Evolutionary conservation across 306 rosid genomes (phyloP).

Genomic region (Prunus kanzakura): DNA sequence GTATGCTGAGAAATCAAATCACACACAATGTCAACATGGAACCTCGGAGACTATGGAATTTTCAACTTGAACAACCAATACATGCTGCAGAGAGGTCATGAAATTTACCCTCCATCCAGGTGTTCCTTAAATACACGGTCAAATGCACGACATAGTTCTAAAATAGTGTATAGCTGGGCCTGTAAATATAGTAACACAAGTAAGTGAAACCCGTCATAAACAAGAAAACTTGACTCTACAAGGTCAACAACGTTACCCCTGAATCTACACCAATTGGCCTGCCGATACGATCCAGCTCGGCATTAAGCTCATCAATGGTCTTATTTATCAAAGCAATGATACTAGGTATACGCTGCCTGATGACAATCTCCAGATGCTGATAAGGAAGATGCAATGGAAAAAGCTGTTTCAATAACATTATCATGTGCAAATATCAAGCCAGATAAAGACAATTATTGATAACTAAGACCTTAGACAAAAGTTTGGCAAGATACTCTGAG

Average conservation of each 20-base stretch:
- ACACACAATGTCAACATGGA: not conserved
- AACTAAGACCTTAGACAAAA: constrained; percentile 74
- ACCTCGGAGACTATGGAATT: not conserved
- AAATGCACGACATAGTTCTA: constrained; percentile 98
- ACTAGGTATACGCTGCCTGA: constrained; percentile 97
- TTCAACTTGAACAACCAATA: not conserved
- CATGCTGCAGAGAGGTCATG: constrained; percentile 14
- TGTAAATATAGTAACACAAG: constrained; percentile 28
- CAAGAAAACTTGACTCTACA: constrained; percentile 10
- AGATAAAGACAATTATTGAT: constrained; percentile 4
- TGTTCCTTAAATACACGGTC: constrained; percentile 97
- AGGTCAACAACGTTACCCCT: constrained; percentile 62
- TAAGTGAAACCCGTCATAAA: constrained; percentile 10
- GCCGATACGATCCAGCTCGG: constrained; percentile 97
- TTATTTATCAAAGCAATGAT: constrained; percentile 89
- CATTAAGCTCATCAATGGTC: constrained; percentile 90
- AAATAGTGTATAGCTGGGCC: constrained; percentile 95
- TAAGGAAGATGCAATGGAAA: constrained; percentile 23
- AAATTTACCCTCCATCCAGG: constrained; percentile 94
- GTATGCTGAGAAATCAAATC: not conserved
- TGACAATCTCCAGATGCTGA: constrained; percentile 96
- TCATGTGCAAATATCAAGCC: constrained; percentile 1
- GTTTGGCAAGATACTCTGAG: constrained; percentile 95
- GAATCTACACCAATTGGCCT: constrained; percentile 92
- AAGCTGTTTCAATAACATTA: constrained; percentile 13